Evolutionary conservation across 1,284 basidiomycete species (phyloP).

Genomic region (Pterulicium gracile): DNA sequence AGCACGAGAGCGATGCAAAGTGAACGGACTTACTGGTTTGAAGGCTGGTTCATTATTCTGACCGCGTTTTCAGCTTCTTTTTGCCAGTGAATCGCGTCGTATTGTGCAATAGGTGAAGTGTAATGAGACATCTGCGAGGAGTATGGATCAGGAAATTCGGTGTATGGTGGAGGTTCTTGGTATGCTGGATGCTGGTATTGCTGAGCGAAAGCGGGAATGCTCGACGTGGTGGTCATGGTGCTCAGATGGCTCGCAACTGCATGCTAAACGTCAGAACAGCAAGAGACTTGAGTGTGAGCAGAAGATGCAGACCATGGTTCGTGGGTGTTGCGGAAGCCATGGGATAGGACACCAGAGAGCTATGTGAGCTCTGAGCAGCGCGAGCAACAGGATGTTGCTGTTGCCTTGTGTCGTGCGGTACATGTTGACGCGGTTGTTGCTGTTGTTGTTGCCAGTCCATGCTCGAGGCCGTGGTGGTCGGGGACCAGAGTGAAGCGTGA

Average conservation of each 20-base stretch:
- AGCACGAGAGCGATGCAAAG: neutral
- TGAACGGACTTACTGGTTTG: neutral
- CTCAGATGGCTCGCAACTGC: slow-evolving; percentile 55
- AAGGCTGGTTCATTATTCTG: neutral
- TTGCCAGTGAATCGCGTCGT: neutral
- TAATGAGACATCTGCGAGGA: neutral
- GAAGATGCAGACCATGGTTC: slow-evolving; percentile 40
- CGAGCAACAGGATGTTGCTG: neutral
- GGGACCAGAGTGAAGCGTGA: no score
- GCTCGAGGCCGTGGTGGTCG: neutral
- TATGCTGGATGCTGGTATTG: slow-evolving; percentile 52
- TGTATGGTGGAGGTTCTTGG: slow-evolving; percentile 3
- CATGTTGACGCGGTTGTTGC: neutral
- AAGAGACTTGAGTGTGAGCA: slow-evolving; percentile 7
- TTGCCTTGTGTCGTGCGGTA: no score
- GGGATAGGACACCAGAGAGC: slow-evolving; percentile 52
- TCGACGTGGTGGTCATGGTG: slow-evolving; percentile 41
- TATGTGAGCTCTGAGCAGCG: slow-evolving; percentile 50
- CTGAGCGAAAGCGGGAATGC: slow-evolving; percentile 51
- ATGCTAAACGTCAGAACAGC: slow-evolving; percentile 8
- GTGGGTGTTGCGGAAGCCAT: slow-evolving; percentile 60
- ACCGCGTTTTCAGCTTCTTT: neutral
- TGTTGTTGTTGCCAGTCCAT: neutral
- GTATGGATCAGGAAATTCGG: neutral
- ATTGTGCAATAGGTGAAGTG: neutral